Evolutionary conservation across 257 asterid species (phyloP).

Genomic region (Solanum habrochaites): DNA sequence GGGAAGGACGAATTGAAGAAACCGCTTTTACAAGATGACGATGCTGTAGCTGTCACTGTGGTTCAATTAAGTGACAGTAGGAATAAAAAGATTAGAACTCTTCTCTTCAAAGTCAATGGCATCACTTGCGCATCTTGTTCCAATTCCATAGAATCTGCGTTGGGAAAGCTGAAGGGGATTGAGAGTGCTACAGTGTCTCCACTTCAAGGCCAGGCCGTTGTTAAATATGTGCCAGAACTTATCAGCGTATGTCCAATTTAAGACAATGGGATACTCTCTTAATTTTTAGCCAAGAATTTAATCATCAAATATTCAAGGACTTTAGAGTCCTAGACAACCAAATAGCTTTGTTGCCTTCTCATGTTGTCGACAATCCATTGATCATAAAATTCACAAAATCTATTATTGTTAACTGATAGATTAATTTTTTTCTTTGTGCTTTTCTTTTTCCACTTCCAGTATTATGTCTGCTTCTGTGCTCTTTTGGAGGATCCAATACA

Average conservation of each 20-base stretch:
- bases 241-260: slow-evolving; percentile 46
- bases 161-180: slow-evolving; percentile 58
- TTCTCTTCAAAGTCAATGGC: slow-evolving; percentile 71
- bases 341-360: not conserved
- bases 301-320: not conserved
- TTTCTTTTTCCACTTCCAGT: not conserved
- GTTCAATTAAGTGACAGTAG: slow-evolving; percentile 6
- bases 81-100: slow-evolving; percentile 49
- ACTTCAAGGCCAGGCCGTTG: slow-evolving; percentile 94
- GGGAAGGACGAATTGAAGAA: slow-evolving; percentile 53
- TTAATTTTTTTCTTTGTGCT: not conserved
- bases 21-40: slow-evolving; percentile 51
- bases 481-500: not conserved
- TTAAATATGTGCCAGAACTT: slow-evolving; percentile 59
- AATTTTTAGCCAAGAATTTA: not conserved
- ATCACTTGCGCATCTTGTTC: slow-evolving; percentile 89
- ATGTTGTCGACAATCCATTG: not conserved
- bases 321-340: not conserved
- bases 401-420: not conserved
- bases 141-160: slow-evolving; percentile 72
- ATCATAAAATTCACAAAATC: not conserved
- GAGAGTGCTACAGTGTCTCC: slow-evolving; percentile 63
- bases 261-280: not conserved
- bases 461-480: not conserved
- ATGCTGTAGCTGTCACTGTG: slow-evolving; percentile 37